A percentile compares a stretch with the other conserved stretches of the same genome.
phyloP scores from a whole-genome alignment of 768 basidiomycete species.

The Xerocomellus intermedius region DNA sequence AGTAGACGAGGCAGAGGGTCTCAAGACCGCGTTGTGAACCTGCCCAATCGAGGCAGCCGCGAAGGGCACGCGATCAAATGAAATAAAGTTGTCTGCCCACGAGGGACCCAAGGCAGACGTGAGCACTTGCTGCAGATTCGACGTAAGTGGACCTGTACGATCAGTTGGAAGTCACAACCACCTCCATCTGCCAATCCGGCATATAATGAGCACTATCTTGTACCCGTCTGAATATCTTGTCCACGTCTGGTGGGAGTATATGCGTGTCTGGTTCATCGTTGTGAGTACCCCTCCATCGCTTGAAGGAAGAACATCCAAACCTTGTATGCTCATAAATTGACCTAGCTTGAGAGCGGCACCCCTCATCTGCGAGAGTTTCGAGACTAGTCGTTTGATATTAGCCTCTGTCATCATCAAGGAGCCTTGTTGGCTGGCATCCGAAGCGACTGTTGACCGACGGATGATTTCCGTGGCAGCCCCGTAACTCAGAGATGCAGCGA shows the following conservation, averaged over 20 bases:
- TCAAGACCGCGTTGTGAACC: conserved; percentile 76
- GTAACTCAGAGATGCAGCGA: conserved; percentile 85
- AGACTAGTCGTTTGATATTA: conserved; percentile 86
- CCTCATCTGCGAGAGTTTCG: conserved; percentile 92
- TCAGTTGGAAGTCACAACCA: conserved; percentile 27
- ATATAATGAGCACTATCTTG: conserved; percentile 98
- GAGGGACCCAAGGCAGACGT: conserved; percentile 65
- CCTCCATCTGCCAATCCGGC: conserved; percentile 99
- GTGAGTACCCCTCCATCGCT: neutral
- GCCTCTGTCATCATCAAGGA: conserved; percentile 87
- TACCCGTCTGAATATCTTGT: conserved; percentile 84
- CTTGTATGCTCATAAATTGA: conserved; percentile 98
- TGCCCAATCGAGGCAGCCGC: conserved; percentile 98
- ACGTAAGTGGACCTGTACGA: neutral
- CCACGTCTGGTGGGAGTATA: conserved; percentile 81
- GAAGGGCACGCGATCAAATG: conserved; percentile 84
- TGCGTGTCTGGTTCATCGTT: conserved; percentile 66
- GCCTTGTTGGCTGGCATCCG: conserved; percentile 33
- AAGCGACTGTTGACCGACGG: conserved; percentile 55
- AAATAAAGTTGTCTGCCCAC: conserved; percentile 69
- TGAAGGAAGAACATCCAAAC: conserved; percentile 28
- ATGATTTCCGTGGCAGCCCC: conserved; percentile 88
- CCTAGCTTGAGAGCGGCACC: conserved; percentile 96
- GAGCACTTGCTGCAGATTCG: conserved; percentile 60
- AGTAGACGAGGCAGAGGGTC: conserved; percentile 51